Base-by-base conservation (phyloP, 2,329 filamentous ascomycete genomes). In the Aspergillus amoenus region DNA sequence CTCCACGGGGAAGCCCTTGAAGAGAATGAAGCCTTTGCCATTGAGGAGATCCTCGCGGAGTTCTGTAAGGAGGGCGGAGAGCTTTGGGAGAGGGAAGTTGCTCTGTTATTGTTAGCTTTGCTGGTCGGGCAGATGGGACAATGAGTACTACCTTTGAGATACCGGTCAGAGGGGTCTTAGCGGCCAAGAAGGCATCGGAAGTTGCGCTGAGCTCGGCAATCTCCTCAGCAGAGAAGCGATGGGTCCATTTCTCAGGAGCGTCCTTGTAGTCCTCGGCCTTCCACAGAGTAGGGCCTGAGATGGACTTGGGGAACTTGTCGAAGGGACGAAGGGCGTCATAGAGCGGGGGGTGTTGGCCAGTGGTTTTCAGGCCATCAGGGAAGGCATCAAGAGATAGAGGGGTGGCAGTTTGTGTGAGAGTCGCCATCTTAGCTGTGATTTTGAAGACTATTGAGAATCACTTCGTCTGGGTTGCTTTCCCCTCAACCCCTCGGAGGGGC, bases 21-120 rank as follows among this genome's bases (percentile, higher is more conserved):
- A 94, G n/a, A 96, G 82, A 61, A 94, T 89, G 77, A 96, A 96
- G 17, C 92, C 92, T 68, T 94, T 94, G 63, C 90, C 91, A 70
- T 95, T 84, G 55, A 96, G 75, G n/a, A 90, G 78, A 61, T 90
- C 88, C n/a, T 82, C 78, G 52, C 85, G 82, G 60, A 90, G 80
- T 3, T 79, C 73, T 5, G 71, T 73, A 15, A 90, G 76, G 55
- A 83, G 80, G 3, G 69, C 63, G 12, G 79, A 75, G 43, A 90
- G 80, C 13, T 75, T 79, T 2, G 85, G 84, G 1, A 91, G 80
- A 3, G 74, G 77, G 72, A 90, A 90, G 22, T 53, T 53, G 48
- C 24, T 32, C 48, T 51, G 7, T 11, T 51, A 3, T 5, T 32
- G n/a, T 42, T 32, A 50, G 21, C n/a, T 47, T 8, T 15, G 22